Base-by-base conservation (phyloP, 1,284 basidiomycete genomes). In the Cryptococcus sp. region DNA sequence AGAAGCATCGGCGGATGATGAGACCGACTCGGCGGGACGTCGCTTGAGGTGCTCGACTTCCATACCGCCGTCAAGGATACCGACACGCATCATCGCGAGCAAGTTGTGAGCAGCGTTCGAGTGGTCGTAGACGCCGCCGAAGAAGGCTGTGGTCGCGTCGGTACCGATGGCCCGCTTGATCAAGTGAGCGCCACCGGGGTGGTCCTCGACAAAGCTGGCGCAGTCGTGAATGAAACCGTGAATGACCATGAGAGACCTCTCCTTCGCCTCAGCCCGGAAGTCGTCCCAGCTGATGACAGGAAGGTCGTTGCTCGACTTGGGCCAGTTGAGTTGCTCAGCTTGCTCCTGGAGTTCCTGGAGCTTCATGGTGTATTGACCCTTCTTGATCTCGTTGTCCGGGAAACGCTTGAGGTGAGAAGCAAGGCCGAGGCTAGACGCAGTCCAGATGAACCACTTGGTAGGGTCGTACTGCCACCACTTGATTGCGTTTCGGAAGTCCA, bases 401-500 rank as follows among this genome's bases (percentile, higher is more conserved):
- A 96, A 96, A 40, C 84, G 85, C 84, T 93, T 94, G 56, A 95
- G 83, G 76, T 95, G 90, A 58, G 84, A 86, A 8, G 93, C 92
- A 47, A 93, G 84, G 20, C 91, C 91, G 59, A 91, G 54, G 66
- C 81, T 69, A 58, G 83, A 80, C 77, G 82, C 83, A 25, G 81
- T 80, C 82, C 82, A 86, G 78, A 95, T 95, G 81, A 93, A 91
- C 91, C 91, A 93, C 80, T 96, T 93, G 55, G 81, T 81, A 13
- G 81, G 81, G 69, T 81, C 80, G 70, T 92, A 93, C 77, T 93
- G 91, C 75, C 90, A 92, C 90, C 90, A 93, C 78, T 83, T 90
- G 82, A 93, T 91, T 45, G 91, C 91, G 72, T 94, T 94, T 45
- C 93, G 85, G 82, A 90, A 95, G 79, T 96, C 93, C 88, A 90